These are phyloP conservation scores for Sanchytrium tribonematis DNA, from an alignment of 371 early-diverging fungal species.

Conservation along the genomic window DNA sequence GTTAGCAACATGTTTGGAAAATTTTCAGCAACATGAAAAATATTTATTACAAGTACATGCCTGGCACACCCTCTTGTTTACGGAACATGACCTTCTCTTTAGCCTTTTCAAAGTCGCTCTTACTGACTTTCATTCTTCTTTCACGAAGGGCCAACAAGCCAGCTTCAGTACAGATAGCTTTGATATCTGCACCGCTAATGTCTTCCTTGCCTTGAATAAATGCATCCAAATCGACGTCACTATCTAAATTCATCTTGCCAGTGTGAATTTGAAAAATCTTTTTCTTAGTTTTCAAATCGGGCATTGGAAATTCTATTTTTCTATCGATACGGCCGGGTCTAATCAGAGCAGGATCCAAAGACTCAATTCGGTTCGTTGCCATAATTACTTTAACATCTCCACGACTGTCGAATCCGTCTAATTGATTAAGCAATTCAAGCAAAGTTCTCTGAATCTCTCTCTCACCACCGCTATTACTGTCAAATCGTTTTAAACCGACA, in stretches of 20 bases:
- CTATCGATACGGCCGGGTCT: conserved; percentile 99
- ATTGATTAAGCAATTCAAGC: conserved; percentile 97
- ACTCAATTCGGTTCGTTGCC: conserved; percentile 99
- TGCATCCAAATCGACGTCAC: conserved; percentile 91
- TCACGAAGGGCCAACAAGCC: conserved; percentile 96
- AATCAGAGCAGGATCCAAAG: conserved; percentile 96
- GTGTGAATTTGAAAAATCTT: conserved; percentile 98
- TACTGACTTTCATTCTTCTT: conserved; percentile 93
- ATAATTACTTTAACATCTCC: conserved; percentile 99
- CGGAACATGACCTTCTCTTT: conserved; percentile 95
- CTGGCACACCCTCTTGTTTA: conserved; percentile 50
- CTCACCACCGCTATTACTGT: conserved; percentile 89
- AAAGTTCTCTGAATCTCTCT: conserved; percentile 99
- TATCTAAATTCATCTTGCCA: conserved; percentile 82
- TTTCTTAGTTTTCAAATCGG: conserved; percentile 94
- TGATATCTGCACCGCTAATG: conserved; percentile 97
- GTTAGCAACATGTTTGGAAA: neutral
- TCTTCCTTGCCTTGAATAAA: conserved; percentile 97
- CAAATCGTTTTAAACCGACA: conserved; percentile 90
- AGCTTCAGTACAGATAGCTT: conserved; percentile 99
- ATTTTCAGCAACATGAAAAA: conserved; percentile 9
- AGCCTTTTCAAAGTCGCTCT: conserved; percentile 93
- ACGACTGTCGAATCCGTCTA: conserved; percentile 99
- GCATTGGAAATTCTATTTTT: conserved; percentile 98
- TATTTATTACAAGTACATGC: conserved; percentile 14